Base-by-base conservation (phyloP, 2,329 filamentous ascomycete species). In the Fusarium metavorans region DNA sequence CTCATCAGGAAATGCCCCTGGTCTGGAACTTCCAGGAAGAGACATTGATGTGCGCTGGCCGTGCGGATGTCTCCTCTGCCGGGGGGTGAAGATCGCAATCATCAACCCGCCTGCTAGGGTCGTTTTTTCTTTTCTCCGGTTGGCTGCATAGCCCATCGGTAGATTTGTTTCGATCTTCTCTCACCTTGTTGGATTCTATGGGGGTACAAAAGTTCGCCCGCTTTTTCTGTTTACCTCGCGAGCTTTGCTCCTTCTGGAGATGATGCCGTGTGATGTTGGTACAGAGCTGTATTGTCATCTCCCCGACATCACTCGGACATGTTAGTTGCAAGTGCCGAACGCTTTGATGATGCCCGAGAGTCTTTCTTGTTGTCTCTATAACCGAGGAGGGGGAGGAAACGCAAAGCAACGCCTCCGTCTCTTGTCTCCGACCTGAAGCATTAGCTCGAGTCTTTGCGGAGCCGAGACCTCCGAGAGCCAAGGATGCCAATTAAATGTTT, bases 51-150 rank as follows among this genome's bases (percentile, higher is more conserved):
- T 76, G 67, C 23, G 67, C 23, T 32, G 27, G 27, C 27, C 18
- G 39, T 41, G 25, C 64, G 67, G 69, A 60, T 57, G 61, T 60
- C 48, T 63, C 61, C 43, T 74, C 54, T 70, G 60, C 67, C 73
- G 61, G 50, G 45, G 48, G 7, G 48, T 23, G 76, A 59, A 75
- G 76, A 78, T 78, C 76, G 67, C 43, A 78, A 78, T 78, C 66
- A 71, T 48, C 41, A 59, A 48, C 60, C 65, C 68, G 67, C 61
- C 57, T 30, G 35, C 30, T 74, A 66, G 62, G 72, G 62, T 43
- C 59, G 18, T 60, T 62, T 35, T 39, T 62, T 69, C 67, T 61
- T 67, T 73, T 76, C 70, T 68, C 68, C 74, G 64, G 60, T 67
- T 66, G 66, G 68, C 25, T 45, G 30, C 25, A 25, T 16, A 27